Evolutionary conservation across 805 yeast genomes (phyloP).

Genomic region (Saccharomycopsis sp.): DNA sequence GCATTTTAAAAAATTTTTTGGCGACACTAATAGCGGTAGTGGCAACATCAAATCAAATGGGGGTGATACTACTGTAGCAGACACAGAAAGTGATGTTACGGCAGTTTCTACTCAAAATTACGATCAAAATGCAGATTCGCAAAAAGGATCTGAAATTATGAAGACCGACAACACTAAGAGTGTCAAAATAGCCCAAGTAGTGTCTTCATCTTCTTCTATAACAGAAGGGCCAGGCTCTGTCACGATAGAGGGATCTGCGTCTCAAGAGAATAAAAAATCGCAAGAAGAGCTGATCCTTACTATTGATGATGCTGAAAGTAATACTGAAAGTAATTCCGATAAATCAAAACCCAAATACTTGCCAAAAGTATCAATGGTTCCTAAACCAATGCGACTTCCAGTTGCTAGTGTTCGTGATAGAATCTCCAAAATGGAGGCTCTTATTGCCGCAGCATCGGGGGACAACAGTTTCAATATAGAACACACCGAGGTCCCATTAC

Average conservation of each 20-base stretch:
- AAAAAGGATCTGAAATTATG: too few species aligned
- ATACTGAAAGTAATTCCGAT: background rate
- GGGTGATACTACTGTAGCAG: constrained; percentile 4
- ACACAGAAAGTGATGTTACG: background rate
- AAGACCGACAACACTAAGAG: too few species aligned
- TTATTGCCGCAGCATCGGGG: background rate
- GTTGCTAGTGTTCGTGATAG: constrained; percentile 18
- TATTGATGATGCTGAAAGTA: background rate
- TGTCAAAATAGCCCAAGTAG: background rate
- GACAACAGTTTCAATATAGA: background rate
- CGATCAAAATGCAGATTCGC: background rate
- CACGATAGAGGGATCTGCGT: background rate
- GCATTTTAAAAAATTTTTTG: constrained; percentile 23
- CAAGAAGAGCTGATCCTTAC: too few species aligned
- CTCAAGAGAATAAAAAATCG: background rate
- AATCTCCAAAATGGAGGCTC: constrained; percentile 22
- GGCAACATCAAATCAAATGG: constrained; percentile 25
- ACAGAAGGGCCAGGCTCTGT: background rate
- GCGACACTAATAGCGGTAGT: too few species aligned
- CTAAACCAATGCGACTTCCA: constrained; percentile 3
- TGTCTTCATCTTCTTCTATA: background rate
- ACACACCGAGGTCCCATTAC: background rate
- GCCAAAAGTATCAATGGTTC: background rate
- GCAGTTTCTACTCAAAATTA: background rate
- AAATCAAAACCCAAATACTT: background rate